Base-by-base conservation (phyloP, 768 basidiomycete genomes). In the Leccinum uliginosum region DNA sequence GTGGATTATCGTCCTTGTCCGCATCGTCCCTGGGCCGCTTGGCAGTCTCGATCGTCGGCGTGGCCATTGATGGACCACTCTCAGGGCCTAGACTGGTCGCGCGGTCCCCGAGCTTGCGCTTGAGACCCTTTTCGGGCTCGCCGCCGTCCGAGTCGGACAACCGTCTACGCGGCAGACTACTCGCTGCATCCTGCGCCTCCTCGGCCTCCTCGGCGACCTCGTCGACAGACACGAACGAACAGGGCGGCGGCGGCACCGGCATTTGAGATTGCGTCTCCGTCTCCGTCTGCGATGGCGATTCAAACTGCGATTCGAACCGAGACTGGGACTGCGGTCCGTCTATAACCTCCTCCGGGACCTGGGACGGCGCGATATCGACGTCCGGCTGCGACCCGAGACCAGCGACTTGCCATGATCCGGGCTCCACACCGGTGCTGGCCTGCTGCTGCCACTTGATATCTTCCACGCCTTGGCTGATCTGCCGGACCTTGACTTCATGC, bases 401-500 rank as follows among this genome's bases (percentile, higher is more conserved):
- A 2, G 51, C 23, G 27, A 65, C 58, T 23, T 62, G 59, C 24
- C 62, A 62, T 1, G 52, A 43, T 44, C 43, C 43, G 43, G 43
- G 2, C 43, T 21, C 43, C 21, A 12, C 15, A 3, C 23, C 2
- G 45, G 14, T 59, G 58, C n/a, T 59, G 15, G 29, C 34, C 71
- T 49, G 47, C 56, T 81, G 83, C 67, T 79, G 77, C 88, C 87
- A 88, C 66, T 76, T 83, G 60, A 89, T 80, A 66, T 90, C 89
- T 69, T 89, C 87, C 30, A 90, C 87, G 26, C 86, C 85, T 65
- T 84, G 84, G 59, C 86, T 89, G 63, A 89, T 88, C 74, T 89
- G 88, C 51, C 86, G 80, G 56, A 87, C 83, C 75, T 87, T 90
- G 73, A 87, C 82, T 71, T 90, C 87, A 61, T 84, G 82, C 3